A percentile compares a stretch with the other conserved stretches of the same genome.
phyloP scores from a whole-genome alignment of 208 protist species.

The Borovskyia barvae region DNA sequence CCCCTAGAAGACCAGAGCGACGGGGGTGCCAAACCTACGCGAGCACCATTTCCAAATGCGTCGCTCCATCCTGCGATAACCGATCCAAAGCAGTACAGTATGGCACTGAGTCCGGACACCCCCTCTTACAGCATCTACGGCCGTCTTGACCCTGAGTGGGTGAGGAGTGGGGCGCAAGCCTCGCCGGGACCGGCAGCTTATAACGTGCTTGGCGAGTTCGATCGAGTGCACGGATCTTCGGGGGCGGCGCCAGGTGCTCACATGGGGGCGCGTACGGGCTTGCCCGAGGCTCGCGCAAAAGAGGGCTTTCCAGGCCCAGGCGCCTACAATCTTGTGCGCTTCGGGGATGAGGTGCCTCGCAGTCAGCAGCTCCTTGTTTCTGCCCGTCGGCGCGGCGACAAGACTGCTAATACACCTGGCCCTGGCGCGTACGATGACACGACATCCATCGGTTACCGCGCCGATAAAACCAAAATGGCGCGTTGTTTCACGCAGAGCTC shows the following conservation, averaged over 20 bases:
- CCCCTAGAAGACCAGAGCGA: neutral
- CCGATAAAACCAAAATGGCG: slow-evolving; percentile 13
- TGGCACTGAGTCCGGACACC: slow-evolving; percentile 57
- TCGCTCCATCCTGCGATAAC: neutral
- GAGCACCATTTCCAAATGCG: neutral
- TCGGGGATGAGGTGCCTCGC: slow-evolving; percentile 42
- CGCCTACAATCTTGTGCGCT: slow-evolving; percentile 27
- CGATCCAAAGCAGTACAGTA: slow-evolving; percentile 70
- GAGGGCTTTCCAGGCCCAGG: slow-evolving; percentile 37
- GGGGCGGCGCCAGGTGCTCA: slow-evolving; percentile 41
- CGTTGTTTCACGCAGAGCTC: slow-evolving; percentile 34
- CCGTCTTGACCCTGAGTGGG: slow-evolving; percentile 41
- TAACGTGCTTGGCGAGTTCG: slow-evolving; percentile 52
- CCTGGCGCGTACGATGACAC: slow-evolving; percentile 79
- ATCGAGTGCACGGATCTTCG: slow-evolving; percentile 11
- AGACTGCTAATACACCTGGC: slow-evolving; percentile 12
- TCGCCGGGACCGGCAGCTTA: slow-evolving; percentile 46
- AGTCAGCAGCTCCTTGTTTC: slow-evolving; percentile 34
- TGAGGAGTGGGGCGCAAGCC: slow-evolving; percentile 15
- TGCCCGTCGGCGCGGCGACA: slow-evolving; percentile 13
- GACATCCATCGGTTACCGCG: slow-evolving; percentile 61
- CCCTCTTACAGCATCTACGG: slow-evolving; percentile 68
- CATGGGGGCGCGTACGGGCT: slow-evolving; percentile 51
- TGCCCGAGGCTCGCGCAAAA: slow-evolving; percentile 25
- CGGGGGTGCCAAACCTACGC: neutral